These are phyloP conservation scores for Mortierella sp. DNA, from an alignment of 371 early-diverging fungal genomes.

Conservation along the genomic window DNA sequence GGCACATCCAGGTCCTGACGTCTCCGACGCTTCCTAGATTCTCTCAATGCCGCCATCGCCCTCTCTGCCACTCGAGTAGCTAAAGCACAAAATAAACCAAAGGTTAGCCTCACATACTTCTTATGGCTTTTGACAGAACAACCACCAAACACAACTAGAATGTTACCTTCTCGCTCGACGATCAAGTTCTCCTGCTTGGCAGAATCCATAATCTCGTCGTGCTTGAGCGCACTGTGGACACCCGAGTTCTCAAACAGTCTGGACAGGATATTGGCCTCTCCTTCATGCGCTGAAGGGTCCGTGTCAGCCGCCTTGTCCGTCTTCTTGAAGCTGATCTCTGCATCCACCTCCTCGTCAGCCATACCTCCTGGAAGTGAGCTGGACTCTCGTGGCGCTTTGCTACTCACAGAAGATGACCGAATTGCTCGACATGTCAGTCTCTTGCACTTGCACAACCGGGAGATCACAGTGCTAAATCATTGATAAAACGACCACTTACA, in stretches of 20 bases:
- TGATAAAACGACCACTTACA: slow-evolving; percentile 59
- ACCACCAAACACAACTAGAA: slow-evolving; percentile 11
- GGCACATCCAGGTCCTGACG: slow-evolving; percentile 66
- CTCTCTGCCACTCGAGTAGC: slow-evolving; percentile 67
- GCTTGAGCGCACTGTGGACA: slow-evolving; percentile 87
- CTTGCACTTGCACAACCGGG: too few relatives aligned
- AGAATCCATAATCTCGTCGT: slow-evolving; percentile 88
- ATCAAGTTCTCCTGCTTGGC: slow-evolving; percentile 72
- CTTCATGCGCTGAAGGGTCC: background rate
- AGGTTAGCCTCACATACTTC: background rate
- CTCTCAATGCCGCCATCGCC: slow-evolving; percentile 68
- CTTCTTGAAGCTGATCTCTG: slow-evolving; percentile 31
- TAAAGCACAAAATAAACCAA: slow-evolving; percentile 15
- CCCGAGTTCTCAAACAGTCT: slow-evolving; percentile 86
- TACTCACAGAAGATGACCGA: too few relatives aligned
- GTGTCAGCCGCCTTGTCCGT: slow-evolving; percentile 5
- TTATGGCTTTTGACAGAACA: background rate
- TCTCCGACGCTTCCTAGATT: slow-evolving; percentile 62
- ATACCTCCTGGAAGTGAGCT: slow-evolving; percentile 37
- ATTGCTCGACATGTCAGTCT: too few relatives aligned
- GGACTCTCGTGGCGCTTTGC: slow-evolving; percentile 36
- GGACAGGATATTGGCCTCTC: slow-evolving; percentile 74
- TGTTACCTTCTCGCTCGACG: slow-evolving; percentile 81
- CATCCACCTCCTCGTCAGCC: slow-evolving; percentile 42
- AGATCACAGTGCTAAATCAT: too few relatives aligned